Evolutionary conservation across 768 basidiomycete genomes (phyloP).

Genomic region (Russula sp.): DNA sequence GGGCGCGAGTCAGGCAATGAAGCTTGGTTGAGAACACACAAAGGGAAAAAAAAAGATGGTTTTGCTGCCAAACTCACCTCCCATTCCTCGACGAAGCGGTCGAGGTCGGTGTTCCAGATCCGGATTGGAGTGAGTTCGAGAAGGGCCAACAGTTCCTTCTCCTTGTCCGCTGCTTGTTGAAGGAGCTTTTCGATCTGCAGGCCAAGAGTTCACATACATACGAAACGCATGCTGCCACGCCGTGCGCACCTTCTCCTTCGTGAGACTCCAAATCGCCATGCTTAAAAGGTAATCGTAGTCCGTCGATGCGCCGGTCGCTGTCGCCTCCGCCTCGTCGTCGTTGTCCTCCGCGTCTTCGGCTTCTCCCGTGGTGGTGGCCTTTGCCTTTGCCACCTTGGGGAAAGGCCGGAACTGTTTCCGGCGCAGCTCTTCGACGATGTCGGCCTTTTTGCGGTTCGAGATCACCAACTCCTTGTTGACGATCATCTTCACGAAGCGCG

Average conservation of each 20-base stretch:
- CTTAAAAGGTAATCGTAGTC: conserved; percentile 93
- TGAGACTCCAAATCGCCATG: conserved; percentile 95
- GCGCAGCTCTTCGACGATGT: conserved; percentile 78
- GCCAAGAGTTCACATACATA: background rate
- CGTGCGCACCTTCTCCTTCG: conserved; percentile 69
- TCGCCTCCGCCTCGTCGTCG: conserved; percentile 44
- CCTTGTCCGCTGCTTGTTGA: conserved; percentile 74
- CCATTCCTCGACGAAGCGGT: conserved; percentile 78
- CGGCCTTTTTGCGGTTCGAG: conserved; percentile 81
- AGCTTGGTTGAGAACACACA: background rate
- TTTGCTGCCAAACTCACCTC: conserved; percentile 44
- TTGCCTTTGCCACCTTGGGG: conserved; percentile 68
- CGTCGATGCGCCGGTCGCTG: conserved; percentile 35
- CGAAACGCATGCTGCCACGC: background rate
- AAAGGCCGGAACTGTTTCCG: conserved; percentile 84
- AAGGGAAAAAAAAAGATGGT: background rate
- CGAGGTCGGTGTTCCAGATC: conserved; percentile 88
- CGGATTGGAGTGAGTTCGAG: conserved; percentile 73
- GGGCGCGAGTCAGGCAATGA: too few species aligned
- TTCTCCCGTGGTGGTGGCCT: conserved; percentile 57
- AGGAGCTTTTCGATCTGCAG: conserved; percentile 75
- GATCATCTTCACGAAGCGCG: conserved; percentile 96
- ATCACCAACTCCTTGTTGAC: conserved; percentile 75
- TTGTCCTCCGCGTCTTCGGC: conserved; percentile 42
- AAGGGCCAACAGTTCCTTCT: conserved; percentile 67